These are phyloP conservation scores for Hortaea werneckii DNA, from an alignment of 2,329 filamentous ascomycete species.

Conservation along the genomic window DNA sequence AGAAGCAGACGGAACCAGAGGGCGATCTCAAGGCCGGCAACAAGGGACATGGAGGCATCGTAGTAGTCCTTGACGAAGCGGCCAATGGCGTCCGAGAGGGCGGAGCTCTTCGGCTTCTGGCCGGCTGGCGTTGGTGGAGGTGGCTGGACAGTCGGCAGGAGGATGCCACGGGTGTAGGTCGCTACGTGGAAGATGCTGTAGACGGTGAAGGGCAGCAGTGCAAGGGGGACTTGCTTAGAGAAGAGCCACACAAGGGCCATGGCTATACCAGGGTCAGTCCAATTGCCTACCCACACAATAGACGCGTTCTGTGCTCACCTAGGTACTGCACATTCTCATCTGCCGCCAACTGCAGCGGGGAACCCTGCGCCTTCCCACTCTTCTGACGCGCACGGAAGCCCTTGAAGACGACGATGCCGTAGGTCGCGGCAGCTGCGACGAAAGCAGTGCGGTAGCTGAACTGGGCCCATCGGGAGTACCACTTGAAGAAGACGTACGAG, in stretches of 20 bases:
- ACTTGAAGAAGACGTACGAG: constrained; percentile 85
- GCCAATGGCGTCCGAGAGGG: constrained; percentile 72
- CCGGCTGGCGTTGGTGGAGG: constrained; percentile 43
- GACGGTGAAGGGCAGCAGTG: constrained; percentile 85
- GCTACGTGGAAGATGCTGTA: constrained; percentile 98
- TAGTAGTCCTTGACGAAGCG: constrained; percentile 97
- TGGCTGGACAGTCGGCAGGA: constrained; percentile 78
- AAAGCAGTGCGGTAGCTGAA: constrained; percentile 88
- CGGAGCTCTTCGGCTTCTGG: constrained; percentile 49
- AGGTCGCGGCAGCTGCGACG: constrained; percentile 77
- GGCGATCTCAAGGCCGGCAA: constrained; percentile 76
- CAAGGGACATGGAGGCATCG: constrained; percentile 87
- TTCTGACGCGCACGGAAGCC: constrained; percentile 78
- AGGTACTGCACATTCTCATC: constrained; percentile 99
- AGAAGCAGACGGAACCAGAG: constrained; percentile 77
- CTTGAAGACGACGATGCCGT: constrained; percentile 98
- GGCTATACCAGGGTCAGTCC: not conserved
- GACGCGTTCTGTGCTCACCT: constrained; percentile 47
- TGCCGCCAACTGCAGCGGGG: constrained; percentile 55
- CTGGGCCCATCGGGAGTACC: constrained; percentile 62
- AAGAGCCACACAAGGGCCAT: constrained; percentile 96
- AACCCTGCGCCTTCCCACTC: constrained; percentile 52
- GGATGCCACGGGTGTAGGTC: constrained; percentile 87
- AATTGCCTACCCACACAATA: not conserved
- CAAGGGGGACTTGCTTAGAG: constrained; percentile 77